phyloP scores from a whole-genome alignment of 805 yeast genomes.

The Teunomyces cretensis region DNA sequence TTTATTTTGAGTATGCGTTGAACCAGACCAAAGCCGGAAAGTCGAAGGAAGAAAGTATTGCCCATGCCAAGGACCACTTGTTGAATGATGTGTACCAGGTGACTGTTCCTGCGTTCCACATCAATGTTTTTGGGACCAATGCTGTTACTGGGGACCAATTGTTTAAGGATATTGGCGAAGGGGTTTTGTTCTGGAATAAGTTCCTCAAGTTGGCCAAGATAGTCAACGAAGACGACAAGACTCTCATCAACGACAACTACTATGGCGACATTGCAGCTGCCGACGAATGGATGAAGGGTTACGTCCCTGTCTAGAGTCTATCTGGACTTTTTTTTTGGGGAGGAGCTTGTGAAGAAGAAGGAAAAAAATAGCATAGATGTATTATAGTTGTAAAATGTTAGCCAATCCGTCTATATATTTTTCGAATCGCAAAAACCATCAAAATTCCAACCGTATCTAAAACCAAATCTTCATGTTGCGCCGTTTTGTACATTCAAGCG shows the following conservation, averaged over 20 bases:
- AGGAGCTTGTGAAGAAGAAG: neutral
- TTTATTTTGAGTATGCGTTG: slow-evolving; percentile 47
- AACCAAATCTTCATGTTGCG: neutral
- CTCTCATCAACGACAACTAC: slow-evolving; percentile 24
- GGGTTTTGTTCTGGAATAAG: slow-evolving; percentile 35
- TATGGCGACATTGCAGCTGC: slow-evolving; percentile 24
- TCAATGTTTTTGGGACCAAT: slow-evolving; percentile 42
- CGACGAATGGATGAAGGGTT: slow-evolving; percentile 29
- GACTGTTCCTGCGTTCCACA: slow-evolving; percentile 37
- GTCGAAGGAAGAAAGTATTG: slow-evolving; percentile 26
- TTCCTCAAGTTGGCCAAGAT: slow-evolving; percentile 28
- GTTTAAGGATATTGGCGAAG: slow-evolving; percentile 28
- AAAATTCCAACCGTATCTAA: neutral
- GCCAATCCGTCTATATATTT: slow-evolving; percentile 7
- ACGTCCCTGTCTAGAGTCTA: slow-evolving; percentile 12
- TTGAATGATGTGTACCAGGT: slow-evolving; percentile 38
- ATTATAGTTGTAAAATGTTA: neutral
- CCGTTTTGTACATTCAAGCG: neutral
- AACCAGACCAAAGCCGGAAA: slow-evolving; percentile 25
- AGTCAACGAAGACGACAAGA: slow-evolving; percentile 25
- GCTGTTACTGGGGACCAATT: slow-evolving; percentile 34
- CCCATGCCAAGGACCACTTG: slow-evolving; percentile 30
- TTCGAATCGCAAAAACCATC: neutral
- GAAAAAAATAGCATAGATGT: neutral
- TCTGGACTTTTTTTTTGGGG: no score